These are phyloP conservation scores for Fraxinus sp. DNA, from an alignment of 305 asterid genomes.

Conservation along the genomic window DNA sequence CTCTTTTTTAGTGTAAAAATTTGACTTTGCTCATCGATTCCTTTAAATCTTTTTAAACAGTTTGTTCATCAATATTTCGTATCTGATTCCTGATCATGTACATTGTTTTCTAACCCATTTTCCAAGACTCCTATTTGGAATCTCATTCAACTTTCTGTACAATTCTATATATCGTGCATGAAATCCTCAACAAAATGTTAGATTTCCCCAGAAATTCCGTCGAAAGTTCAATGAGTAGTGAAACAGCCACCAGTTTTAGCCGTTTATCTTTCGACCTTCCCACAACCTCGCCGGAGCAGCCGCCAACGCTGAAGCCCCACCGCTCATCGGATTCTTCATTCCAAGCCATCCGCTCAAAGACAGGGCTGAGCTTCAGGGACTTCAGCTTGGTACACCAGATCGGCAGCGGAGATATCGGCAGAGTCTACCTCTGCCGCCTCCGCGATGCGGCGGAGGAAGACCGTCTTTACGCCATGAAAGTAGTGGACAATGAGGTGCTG, in stretches of 20 bases:
- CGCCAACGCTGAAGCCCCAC: constrained; percentile 54
- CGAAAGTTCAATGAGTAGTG: constrained; percentile 64
- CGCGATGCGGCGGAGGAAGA: constrained; percentile 41
- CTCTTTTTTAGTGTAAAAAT: not conserved
- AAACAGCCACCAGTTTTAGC: constrained; percentile 50
- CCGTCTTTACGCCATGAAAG: constrained; percentile 69
- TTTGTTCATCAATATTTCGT: constrained; percentile 13
- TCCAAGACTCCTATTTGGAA: not conserved
- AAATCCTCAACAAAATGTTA: constrained; percentile 29
- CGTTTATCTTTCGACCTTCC: constrained; percentile 63
- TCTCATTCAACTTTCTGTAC: not conserved
- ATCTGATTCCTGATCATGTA: constrained; percentile 27
- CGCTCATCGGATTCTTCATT: constrained; percentile 77
- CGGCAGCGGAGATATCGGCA: constrained; percentile 88
- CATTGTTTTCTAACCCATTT: constrained; percentile 15
- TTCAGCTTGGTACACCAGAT: constrained; percentile 73
- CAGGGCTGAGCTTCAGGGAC: constrained; percentile 53
- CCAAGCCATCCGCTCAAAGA: constrained; percentile 41
- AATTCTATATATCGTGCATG: constrained; percentile 6
- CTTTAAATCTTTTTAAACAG: constrained; percentile 13
- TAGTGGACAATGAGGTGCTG: constrained; percentile 69
- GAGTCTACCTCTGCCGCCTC: constrained; percentile 73
- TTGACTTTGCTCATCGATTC: constrained; percentile 30
- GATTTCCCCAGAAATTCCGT: constrained; percentile 33
- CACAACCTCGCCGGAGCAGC: constrained; percentile 52